Evolutionary conservation across 2,329 filamentous ascomycete species (phyloP), one percentile per base, ranked within the genome.

Genomic region (Myriosclerotinia scirpicola): DNA sequence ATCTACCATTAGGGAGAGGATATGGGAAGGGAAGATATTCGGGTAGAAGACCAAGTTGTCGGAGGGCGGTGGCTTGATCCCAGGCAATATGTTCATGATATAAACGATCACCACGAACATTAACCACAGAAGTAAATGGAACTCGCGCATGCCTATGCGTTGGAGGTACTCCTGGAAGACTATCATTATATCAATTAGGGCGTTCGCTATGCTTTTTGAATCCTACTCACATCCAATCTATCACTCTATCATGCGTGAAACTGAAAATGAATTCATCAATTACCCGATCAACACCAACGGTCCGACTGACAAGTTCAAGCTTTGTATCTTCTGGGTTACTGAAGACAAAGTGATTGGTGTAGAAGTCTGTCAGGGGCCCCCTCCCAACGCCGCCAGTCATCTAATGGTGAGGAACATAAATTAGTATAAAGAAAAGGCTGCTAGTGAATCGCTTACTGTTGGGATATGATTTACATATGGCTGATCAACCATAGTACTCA

Each of bases 401-500:
- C 72, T 74, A 55, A n/a, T 3, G 34, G 3, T 3, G 20, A 42
- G 4, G 5, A 40, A 55, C 0, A 9, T 64, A 3, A 22, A 46
- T 40, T 40, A 54, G 36, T 5, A 42, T 20, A 26, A 36, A 54
- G 30, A 30, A 12, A 40, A 26, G 46, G 20, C 22, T 14, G 1
- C 7, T 14, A 15, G 6, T 4, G 26, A 1, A 50, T 50, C 30
- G 73, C 83, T 80, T 72, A 88, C 81, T 0, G 89, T 92, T 0
- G 90, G 88, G 1, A 92, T 81, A 74, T 93, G 89, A 73, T 93
- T 93, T 1, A 93, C 90, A 73, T 93, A 92, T 3, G 90, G 90
- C 75, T 92, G 86, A 54, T 87, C 82, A 3, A 93, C 89, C 90
- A 94, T 93, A 0, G 90, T 93, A 22, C 81, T 82, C 90, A 93